Conservation (phyloP, 108 stramenopile species). For the Schizochytrium sp. region DNA sequence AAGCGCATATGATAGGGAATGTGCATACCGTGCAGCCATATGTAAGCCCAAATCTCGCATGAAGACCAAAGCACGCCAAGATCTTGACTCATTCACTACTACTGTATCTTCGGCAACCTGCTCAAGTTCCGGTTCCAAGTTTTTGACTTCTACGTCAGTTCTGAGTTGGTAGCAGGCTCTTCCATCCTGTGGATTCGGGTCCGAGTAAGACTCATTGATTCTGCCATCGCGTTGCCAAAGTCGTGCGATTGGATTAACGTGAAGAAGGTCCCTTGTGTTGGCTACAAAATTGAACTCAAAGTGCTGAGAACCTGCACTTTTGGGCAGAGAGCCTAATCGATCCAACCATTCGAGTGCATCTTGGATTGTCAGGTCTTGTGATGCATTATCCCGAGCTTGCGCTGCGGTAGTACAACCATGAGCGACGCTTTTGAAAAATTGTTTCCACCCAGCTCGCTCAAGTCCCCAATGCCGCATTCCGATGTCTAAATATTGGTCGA, state of each 20-base stretch:
- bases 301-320: background rate
- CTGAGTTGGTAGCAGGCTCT: background rate
- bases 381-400: constrained; percentile 18
- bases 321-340: background rate
- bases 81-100: background rate
- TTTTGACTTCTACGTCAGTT: too few species aligned
- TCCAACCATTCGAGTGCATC: constrained; percentile 14
- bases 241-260: background rate
- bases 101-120: too few species aligned
- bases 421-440: background rate
- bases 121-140: too few species aligned
- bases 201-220: background rate
- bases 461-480: constrained; percentile 47
- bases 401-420: constrained; percentile 17
- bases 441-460: background rate
- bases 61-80: background rate
- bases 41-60: constrained; percentile 8
- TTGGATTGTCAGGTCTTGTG: constrained; percentile 40
- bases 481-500: constrained; percentile 34
- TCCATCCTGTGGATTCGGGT: background rate
- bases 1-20: background rate
- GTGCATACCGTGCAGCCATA: background rate
- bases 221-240: background rate
- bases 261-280: constrained; percentile 24
- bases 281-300: constrained; percentile 56